Evolutionary conservation across 805 yeast species (phyloP).

Genomic region (Zygosaccharomyces kombuchaensis): DNA sequence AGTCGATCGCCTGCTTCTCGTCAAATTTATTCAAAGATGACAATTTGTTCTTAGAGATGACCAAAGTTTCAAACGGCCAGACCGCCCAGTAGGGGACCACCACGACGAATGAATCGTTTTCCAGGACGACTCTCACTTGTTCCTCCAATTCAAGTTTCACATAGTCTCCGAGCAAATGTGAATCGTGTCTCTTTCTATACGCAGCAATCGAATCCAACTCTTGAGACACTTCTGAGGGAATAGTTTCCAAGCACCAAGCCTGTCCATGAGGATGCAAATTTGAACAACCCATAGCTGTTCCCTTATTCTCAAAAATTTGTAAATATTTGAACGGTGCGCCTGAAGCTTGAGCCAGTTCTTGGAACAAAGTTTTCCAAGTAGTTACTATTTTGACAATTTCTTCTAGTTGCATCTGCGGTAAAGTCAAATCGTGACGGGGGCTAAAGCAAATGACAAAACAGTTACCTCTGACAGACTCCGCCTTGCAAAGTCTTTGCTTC

Average conservation of each 20-base stretch:
- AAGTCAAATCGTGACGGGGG: slow-evolving; percentile 62
- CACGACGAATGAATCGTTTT: slow-evolving; percentile 59
- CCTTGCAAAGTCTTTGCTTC: slow-evolving; percentile 45
- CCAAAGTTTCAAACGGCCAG: slow-evolving; percentile 75
- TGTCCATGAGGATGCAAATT: slow-evolving; percentile 83
- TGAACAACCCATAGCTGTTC: slow-evolving; percentile 77
- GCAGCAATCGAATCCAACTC: slow-evolving; percentile 50
- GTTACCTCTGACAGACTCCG: slow-evolving; percentile 59
- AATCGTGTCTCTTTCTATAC: slow-evolving; percentile 42
- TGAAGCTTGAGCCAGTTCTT: slow-evolving; percentile 38
- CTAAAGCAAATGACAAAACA: slow-evolving; percentile 70
- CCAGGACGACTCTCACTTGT: slow-evolving; percentile 48
- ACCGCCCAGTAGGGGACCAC: slow-evolving; percentile 80
- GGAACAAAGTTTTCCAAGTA: slow-evolving; percentile 57
- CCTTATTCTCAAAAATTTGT: slow-evolving; percentile 75
- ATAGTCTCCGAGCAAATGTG: slow-evolving; percentile 60
- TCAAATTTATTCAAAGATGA: slow-evolving; percentile 46
- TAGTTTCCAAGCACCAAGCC: slow-evolving; percentile 64
- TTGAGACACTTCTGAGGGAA: slow-evolving; percentile 62
- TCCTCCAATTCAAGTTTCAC: slow-evolving; percentile 51
- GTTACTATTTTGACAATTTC: slow-evolving; percentile 48
- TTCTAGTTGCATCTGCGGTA: slow-evolving; percentile 52
- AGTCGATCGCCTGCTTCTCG: slow-evolving; percentile 45
- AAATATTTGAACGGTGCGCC: slow-evolving; percentile 50
- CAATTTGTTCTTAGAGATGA: slow-evolving; percentile 53